These are phyloP conservation scores for Astrothelium macrocarpum DNA, from an alignment of 495 filamentous ascomycete species.

Conservation along the genomic window DNA sequence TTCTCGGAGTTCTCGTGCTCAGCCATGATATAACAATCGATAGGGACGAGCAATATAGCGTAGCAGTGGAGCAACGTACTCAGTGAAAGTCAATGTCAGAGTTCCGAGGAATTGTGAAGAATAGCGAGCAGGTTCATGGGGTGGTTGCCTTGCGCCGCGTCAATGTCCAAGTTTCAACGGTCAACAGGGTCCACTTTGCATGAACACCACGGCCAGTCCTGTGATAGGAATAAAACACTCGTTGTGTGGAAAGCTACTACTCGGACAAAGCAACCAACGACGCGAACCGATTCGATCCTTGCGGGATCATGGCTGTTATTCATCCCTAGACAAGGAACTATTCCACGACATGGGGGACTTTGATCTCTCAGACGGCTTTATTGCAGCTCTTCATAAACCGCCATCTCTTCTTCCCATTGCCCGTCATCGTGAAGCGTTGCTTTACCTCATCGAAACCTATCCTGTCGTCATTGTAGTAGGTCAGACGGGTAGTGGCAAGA, in stretches of 20 bases:
- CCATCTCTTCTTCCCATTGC: constrained; percentile 36
- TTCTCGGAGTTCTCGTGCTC: neutral
- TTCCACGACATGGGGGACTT: constrained; percentile 4
- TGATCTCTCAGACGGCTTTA: constrained; percentile 8
- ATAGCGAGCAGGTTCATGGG: too few species aligned
- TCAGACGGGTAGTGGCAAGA: constrained; percentile 39
- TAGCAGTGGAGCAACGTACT: too few species aligned
- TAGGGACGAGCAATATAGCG: too few species aligned
- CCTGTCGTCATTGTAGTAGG: constrained; percentile 35
- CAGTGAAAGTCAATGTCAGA: neutral
- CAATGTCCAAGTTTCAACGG: neutral
- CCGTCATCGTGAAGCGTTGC: constrained; percentile 30
- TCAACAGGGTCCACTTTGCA: neutral
- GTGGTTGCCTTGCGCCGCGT: neutral
- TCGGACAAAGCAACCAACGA: neutral
- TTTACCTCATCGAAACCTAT: constrained; percentile 36
- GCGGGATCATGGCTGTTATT: neutral
- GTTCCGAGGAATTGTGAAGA: too few species aligned
- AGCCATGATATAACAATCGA: neutral
- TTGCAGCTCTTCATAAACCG: constrained; percentile 30
- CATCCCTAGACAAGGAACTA: neutral
- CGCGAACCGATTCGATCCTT: neutral
- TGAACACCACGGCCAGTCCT: too few species aligned
- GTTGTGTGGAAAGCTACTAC: neutral
- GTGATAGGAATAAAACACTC: neutral